phyloP scores from a whole-genome alignment of 1,139 yeast genomes.

The Yamadazyma spencermartinsiae region DNA sequence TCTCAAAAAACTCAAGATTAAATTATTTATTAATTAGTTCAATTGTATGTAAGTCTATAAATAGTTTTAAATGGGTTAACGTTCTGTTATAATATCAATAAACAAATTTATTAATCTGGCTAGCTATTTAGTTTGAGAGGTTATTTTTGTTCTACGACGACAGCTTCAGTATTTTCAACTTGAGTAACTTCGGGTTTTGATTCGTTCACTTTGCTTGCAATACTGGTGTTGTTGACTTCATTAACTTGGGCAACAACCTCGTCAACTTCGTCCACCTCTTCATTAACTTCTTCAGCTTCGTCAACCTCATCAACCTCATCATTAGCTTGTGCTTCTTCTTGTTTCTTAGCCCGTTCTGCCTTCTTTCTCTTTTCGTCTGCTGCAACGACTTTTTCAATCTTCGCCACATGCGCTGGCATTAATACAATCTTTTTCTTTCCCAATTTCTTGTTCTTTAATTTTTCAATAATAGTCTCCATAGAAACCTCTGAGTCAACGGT shows the following conservation, averaged over 20 bases:
- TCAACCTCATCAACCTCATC: neutral
- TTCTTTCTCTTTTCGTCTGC: constrained; percentile 23
- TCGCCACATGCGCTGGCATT: constrained; percentile 40
- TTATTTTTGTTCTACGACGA: neutral
- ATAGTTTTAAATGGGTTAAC: constrained; percentile 10
- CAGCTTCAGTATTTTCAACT: neutral
- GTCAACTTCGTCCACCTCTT: constrained; percentile 2
- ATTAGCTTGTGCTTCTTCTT: neutral
- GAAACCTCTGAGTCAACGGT: constrained; percentile 45
- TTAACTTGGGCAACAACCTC: neutral
- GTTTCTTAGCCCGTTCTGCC: neutral
- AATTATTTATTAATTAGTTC: constrained; percentile 12
- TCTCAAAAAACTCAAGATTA: constrained; percentile 88
- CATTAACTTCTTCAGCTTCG: constrained; percentile 4
- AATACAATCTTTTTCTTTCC: constrained; percentile 36
- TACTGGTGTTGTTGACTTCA: neutral
- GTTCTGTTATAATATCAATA: constrained; percentile 9
- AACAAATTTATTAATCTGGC: neutral
- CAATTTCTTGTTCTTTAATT: constrained; percentile 25
- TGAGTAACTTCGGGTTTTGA: neutral
- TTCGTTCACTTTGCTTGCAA: neutral
- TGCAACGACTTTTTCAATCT: constrained; percentile 41
- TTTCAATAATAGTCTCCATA: constrained; percentile 45
- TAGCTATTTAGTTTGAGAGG: too few relatives aligned
- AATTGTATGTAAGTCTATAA: constrained; percentile 13